Evolutionary conservation across 1,284 basidiomycete species (phyloP), one percentile per base, ranked within the genome.

Genomic region (Microbotryum scabiosae): DNA sequence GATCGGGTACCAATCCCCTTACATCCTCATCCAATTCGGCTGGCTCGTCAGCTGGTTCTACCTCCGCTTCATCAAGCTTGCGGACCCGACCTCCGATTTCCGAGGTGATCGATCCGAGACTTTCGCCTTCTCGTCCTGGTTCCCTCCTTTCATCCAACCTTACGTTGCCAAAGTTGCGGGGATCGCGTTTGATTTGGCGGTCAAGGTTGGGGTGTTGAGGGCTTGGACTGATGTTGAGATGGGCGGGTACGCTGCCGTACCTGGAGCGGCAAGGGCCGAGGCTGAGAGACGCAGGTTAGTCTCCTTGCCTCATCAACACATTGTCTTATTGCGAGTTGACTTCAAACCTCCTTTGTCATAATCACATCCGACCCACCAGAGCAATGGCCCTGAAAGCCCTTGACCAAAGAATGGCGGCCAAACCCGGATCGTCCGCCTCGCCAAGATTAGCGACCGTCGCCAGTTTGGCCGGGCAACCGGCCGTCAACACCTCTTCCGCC

Each of bases 41-140:
- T 98, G 96, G 90, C 87, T 97, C 64, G 86, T 93, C 9, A 83
- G 88, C 28, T 98, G 91, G 87, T 81, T 90, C 57, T 98, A 97
- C 77, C 81, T 98, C 44, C 85, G 94, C 43, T 98, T 98, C 80
- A 92, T 96, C 81, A 96, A 97, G 78, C 85, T 87, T 73, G 87
- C 88, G 74, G 80, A 80, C 57, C 75, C 74, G 50, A 78, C 78
- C 7, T 59, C 56, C 25, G 76, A 78, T 55, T 77, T 78, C 68
- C 70, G 79, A 44, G 94, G 94, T 21, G 94, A 98, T 73, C 79
- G 91, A 60, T 91, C 87, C 76, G 96, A 97, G 74, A 96, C 93
- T 0, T 98, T 98, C 73, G 86, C 90, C n/a, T 86, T 98, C 70
- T 81, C 91, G 36, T 85, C 85, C 64, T 98, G 93, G 91, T 97